These are phyloP conservation scores for Furcasterigmium furcatum DNA, from an alignment of 2,329 filamentous ascomycete species.

Conservation along the genomic window DNA sequence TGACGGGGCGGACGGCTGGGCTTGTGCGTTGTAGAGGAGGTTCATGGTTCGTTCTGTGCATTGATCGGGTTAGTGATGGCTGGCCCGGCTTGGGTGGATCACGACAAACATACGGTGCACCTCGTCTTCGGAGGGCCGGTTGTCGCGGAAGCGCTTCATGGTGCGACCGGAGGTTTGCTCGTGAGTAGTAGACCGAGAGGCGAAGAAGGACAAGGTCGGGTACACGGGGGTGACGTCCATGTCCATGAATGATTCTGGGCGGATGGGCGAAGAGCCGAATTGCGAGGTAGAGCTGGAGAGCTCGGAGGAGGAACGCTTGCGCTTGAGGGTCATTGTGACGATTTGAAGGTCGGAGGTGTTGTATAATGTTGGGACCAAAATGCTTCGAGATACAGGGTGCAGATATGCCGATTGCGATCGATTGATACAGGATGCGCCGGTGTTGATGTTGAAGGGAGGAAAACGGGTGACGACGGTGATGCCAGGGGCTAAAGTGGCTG, in stretches of 20 bases:
- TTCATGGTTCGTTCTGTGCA: conserved; percentile 54
- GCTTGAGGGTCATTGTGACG: conserved; percentile 51
- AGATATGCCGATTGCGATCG: too few relatives aligned
- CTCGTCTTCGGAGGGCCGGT: conserved; percentile 51
- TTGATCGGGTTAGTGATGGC: conserved; percentile 15
- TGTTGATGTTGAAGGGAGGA: too few relatives aligned
- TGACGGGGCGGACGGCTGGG: conserved; percentile 18
- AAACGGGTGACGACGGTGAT: too few relatives aligned
- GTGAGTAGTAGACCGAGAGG: conserved; percentile 23
- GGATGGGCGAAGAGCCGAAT: conserved; percentile 36
- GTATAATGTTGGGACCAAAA: neutral
- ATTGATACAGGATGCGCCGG: too few relatives aligned
- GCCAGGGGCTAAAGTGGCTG: too few relatives aligned
- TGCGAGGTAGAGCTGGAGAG: conserved; percentile 42
- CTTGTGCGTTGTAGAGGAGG: conserved; percentile 56
- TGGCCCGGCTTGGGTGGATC: conserved; percentile 49
- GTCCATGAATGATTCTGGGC: conserved; percentile 24
- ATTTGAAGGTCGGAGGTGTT: neutral
- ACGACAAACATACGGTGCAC: conserved; percentile 55
- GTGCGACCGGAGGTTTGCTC: conserved; percentile 55
- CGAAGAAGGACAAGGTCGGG: conserved; percentile 19
- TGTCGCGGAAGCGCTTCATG: conserved; percentile 58
- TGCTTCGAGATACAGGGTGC: too few relatives aligned
- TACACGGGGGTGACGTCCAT: conserved; percentile 25
- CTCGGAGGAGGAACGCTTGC: conserved; percentile 61